Base-by-base conservation (phyloP, 2,329 filamentous ascomycete genomes). In the Ophiostoma populinum region DNA sequence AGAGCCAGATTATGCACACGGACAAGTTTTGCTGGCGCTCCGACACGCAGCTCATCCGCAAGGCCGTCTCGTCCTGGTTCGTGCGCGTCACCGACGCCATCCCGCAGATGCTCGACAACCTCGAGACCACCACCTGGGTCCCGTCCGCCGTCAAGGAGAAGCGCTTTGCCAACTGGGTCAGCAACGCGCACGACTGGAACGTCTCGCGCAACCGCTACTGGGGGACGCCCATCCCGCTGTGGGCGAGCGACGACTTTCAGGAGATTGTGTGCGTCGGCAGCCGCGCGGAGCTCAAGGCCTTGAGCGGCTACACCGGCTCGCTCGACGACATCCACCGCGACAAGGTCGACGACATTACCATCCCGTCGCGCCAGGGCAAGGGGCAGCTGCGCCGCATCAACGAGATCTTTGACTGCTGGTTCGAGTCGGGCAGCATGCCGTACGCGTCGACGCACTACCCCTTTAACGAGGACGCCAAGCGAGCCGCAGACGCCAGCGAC, bases 1-100 rank as follows among this genome's bases (percentile, higher is more conserved):
- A 93, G 44, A 82, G 80, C 32, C 82, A 92, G 55, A 69, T 93
- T 42, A 82, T 70, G 51, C 87, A 95, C 61, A 87, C 81, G 47
- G 92, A 93, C 54, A 85, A 83, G 15, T 87, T 87, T 70, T 94
- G 87, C 55, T 85, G 80, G 59, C 74, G 87, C 41, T 93, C 85
- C n/a, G 87, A 94, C 51, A 94, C 82, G 0, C 87, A 85, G 20
- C 66, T 95, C 42, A 93, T 95, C 47, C 90, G 92, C 57, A 74
- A 80, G 44, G 83, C 87, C 18, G 83, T 94, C 13, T 81, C 86
- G 7, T 83, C 85, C 1, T 95, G 87, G 87, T 94, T 94, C 53
- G 79, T 95, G 48, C 82, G 81, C 54, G 82, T 94, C 31, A 71
- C 77, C 13, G 70, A 80, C 40, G 79, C 85, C 46, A 73, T 93